Conservation (phyloP, 2,329 filamentous ascomycete genomes). For the Aspergillus cejpii region DNA sequence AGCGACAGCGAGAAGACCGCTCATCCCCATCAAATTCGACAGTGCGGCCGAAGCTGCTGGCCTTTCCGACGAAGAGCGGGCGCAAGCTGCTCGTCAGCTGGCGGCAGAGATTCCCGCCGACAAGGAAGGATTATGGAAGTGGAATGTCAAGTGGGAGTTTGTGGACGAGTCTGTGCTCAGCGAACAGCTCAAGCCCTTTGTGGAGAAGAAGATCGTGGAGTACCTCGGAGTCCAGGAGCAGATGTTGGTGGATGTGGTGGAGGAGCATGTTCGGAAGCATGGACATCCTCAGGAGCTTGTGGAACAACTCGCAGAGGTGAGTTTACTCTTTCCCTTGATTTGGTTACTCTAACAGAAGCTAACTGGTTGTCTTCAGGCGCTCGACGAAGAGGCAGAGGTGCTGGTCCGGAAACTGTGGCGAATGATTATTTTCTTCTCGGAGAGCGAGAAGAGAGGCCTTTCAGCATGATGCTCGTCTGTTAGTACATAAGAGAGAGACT, state of each 20-base stretch:
- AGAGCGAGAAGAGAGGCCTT: constrained; percentile 84
- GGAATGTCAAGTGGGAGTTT: constrained; percentile 86
- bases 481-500: background rate
- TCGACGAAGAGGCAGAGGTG: constrained; percentile 91
- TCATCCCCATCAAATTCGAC: constrained; percentile 78
- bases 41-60: constrained; percentile 57
- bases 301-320: constrained; percentile 74
- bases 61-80: constrained; percentile 80
- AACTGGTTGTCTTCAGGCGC: constrained; percentile 50
- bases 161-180: constrained; percentile 73
- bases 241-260: constrained; percentile 85
- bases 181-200: constrained; percentile 85
- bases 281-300: constrained; percentile 72
- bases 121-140: constrained; percentile 81
- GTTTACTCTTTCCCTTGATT: constrained; percentile 29
- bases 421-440: constrained; percentile 96
- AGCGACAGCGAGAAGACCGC: constrained; percentile 61
- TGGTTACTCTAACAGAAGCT: constrained; percentile 18
- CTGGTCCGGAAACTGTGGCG: constrained; percentile 96
- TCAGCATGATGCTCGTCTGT: constrained; percentile 50
- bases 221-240: constrained; percentile 95
- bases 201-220: constrained; percentile 97
- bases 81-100: constrained; percentile 70
- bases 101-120: constrained; percentile 86
- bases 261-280: constrained; percentile 73